These are phyloP conservation scores for Atkinsonella hypoxylon DNA, from an alignment of 2,329 filamentous ascomycete genomes.

Conservation along the genomic window DNA sequence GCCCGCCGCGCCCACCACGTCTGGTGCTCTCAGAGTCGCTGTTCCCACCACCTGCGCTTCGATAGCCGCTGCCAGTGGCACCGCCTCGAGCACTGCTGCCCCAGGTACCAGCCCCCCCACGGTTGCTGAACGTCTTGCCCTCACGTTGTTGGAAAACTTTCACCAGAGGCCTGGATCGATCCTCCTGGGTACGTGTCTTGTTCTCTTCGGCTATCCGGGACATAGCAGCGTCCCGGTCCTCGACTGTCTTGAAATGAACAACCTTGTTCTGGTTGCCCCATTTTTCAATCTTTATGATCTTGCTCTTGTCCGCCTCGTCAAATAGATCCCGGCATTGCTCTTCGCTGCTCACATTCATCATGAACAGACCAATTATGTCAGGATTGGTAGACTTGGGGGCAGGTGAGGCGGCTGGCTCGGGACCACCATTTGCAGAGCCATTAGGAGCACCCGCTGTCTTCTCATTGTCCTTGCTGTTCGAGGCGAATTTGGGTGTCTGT, in stretches of 20 bases:
- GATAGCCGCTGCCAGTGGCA: conserved; percentile 57
- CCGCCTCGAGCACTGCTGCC: conserved; percentile 54
- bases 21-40: conserved; percentile 52
- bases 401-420: conserved; percentile 43
- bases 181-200: conserved; percentile 60
- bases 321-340: conserved; percentile 77
- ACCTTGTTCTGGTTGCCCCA: conserved; percentile 72
- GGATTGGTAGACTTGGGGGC: conserved; percentile 48
- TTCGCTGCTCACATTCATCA: conserved; percentile 74
- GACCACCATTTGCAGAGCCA: conserved; percentile 37
- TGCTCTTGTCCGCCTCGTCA: conserved; percentile 67
- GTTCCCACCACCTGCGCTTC: conserved; percentile 67
- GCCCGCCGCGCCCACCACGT: conserved; percentile 42
- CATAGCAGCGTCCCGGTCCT: conserved; percentile 73
- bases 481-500: conserved; percentile 28
- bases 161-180: conserved; percentile 67
- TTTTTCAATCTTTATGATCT: conserved; percentile 70
- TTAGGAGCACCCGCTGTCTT: conserved; percentile 40
- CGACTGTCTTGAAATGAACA: conserved; percentile 66
- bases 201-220: conserved; percentile 62
- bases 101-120: conserved; percentile 57
- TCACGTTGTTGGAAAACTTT: conserved; percentile 70
- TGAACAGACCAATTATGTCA: conserved; percentile 73
- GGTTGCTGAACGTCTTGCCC: conserved; percentile 39
- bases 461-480: conserved; percentile 40